Evolutionary conservation across 495 filamentous ascomycete species (phyloP).

Genomic region (Chaetomium cochliodes): DNA sequence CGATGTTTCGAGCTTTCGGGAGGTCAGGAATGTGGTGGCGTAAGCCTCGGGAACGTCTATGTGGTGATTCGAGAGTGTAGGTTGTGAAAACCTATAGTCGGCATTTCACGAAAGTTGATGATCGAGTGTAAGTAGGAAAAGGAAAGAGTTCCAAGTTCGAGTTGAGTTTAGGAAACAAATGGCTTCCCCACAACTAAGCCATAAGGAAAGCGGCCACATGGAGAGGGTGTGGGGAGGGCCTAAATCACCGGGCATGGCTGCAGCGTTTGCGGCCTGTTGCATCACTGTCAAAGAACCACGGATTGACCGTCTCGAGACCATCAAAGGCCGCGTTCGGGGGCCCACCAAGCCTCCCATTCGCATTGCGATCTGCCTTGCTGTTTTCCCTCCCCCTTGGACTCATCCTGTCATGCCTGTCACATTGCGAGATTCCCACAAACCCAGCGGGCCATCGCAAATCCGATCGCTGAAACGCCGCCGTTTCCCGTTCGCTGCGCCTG

Average conservation of each 20-base stretch:
- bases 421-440: neutral
- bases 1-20: neutral
- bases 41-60: neutral
- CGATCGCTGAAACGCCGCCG: conserved; percentile 12
- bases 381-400: neutral
- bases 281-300: conserved; percentile 19
- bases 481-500: conserved; percentile 6
- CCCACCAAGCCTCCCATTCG: neutral
- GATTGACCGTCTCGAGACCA: neutral
- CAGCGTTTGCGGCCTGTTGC: conserved; percentile 20
- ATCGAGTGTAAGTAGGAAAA: neutral
- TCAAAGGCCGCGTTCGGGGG: neutral
- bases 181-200: neutral
- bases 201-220: neutral
- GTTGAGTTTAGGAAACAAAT: conserved; percentile 14
- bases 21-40: neutral
- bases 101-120: conserved; percentile 4
- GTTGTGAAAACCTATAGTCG: neutral
- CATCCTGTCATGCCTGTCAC: too few relatives aligned
- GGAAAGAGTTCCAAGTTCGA: neutral
- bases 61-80: neutral
- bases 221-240: neutral
- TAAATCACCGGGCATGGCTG: neutral
- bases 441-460: conserved; percentile 6
- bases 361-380: neutral